Evolutionary conservation across 345 rosid genomes (phyloP).

Genomic region (Eucalyptus globulus): DNA sequence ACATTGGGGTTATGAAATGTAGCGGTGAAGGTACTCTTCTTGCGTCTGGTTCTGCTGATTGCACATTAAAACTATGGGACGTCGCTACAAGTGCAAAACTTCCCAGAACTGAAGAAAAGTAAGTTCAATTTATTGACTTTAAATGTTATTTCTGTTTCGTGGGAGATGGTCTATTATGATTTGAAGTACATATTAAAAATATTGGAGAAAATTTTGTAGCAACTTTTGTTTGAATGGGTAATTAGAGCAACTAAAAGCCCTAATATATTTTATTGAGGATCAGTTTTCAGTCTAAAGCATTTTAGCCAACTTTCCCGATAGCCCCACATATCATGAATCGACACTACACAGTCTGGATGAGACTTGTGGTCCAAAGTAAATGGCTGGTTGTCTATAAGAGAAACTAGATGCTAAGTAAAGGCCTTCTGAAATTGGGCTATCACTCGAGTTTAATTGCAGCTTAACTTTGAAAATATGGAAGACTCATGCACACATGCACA

Average conservation of each 20-base stretch:
- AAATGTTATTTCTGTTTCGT: not conserved
- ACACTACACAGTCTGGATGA: not conserved
- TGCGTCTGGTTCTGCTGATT: constrained; percentile 97
- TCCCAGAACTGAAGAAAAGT: constrained; percentile 62
- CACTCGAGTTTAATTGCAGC: not conserved
- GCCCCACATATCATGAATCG: not conserved
- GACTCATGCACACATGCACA: not conserved
- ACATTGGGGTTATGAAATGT: not conserved
- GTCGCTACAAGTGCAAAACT: constrained; percentile 58
- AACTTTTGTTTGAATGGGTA: not conserved
- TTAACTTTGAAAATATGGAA: not conserved
- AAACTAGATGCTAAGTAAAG: not conserved
- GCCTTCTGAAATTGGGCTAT: not conserved
- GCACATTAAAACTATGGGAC: constrained; percentile 90
- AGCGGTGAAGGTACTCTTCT: constrained; percentile 93
- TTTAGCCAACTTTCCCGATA: not conserved
- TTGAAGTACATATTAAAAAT: not conserved
- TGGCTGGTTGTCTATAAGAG: not conserved
- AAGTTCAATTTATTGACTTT: constrained; percentile 3
- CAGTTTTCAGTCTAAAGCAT: not conserved
- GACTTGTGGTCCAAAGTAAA: not conserved
- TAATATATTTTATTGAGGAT: not conserved
- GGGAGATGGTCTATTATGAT: not conserved
- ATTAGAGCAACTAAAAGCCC: not conserved
- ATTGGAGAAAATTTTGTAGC: not conserved